A percentile compares a stretch with the other conserved stretches of the same genome.
phyloP scores from a whole-genome alignment of 2,329 filamentous ascomycete species.

The Apiospora hydei region DNA sequence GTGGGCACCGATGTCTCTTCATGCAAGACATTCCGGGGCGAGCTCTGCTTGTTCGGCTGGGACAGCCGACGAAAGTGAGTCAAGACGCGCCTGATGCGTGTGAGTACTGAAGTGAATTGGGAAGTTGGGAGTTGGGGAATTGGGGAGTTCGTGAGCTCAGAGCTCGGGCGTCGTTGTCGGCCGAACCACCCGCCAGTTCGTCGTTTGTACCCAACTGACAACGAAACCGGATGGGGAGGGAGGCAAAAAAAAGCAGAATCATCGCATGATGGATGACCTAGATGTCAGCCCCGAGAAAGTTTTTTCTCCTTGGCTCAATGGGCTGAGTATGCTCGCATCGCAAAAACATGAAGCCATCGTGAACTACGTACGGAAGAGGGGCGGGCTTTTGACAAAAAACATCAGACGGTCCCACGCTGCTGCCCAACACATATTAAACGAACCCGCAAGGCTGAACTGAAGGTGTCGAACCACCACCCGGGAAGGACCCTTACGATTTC shows the following conservation, averaged over 20 bases:
- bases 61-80: not conserved
- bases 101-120: not conserved
- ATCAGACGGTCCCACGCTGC: not conserved
- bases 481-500: not conserved
- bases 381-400: not conserved
- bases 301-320: not conserved
- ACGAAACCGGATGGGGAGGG: not conserved
- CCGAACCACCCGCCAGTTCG: not conserved
- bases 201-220: not conserved
- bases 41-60: not conserved
- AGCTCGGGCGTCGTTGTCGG: not conserved
- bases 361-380: not conserved
- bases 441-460: not conserved
- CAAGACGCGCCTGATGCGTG: not conserved
- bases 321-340: not conserved
- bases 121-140: not conserved
- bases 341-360: not conserved
- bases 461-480: not conserved
- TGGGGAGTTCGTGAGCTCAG: not conserved
- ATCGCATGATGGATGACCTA: not conserved
- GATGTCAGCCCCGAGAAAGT: not conserved
- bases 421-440: not conserved
- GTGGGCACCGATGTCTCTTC: not conserved
- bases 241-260: not conserved
- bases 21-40: conserved; percentile 11